A percentile compares a stretch with the other conserved stretches of the same genome.
Conservation (phyloP, 2,329 filamentous ascomycete genomes). For the Trichoderma endophyticum region DNA sequence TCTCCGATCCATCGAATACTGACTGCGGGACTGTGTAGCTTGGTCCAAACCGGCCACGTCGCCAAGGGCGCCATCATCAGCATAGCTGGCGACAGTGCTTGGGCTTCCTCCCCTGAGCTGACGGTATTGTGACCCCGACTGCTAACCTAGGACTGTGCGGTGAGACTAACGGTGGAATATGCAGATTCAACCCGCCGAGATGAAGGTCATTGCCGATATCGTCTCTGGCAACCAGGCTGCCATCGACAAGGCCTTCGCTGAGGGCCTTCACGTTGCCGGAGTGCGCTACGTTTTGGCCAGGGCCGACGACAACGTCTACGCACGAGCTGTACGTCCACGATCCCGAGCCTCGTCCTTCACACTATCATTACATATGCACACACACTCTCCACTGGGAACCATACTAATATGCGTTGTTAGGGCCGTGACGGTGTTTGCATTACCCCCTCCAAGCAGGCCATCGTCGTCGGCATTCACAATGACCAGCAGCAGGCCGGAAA, state of each 20-base stretch:
- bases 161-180: slow-evolving; percentile 13
- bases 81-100: slow-evolving; percentile 72
- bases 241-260: slow-evolving; percentile 63
- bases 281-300: slow-evolving; percentile 76
- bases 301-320: slow-evolving; percentile 78
- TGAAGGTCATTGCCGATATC: slow-evolving; percentile 55
- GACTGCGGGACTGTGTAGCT: slow-evolving; percentile 49
- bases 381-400: not conserved
- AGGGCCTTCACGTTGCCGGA: slow-evolving; percentile 72
- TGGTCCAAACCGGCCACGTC: slow-evolving; percentile 74
- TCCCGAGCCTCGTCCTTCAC: not conserved
- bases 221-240: slow-evolving; percentile 45
- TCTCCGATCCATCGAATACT: slow-evolving; percentile 20
- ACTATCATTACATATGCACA: not conserved
- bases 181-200: slow-evolving; percentile 49
- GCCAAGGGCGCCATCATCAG: slow-evolving; percentile 86
- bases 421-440: slow-evolving; percentile 78
- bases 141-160: too few relatives aligned
- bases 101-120: slow-evolving; percentile 71
- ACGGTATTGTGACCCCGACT: slow-evolving; percentile 51
- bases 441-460: slow-evolving; percentile 82
- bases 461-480: slow-evolving; percentile 84
- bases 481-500: slow-evolving; percentile 78
- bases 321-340: slow-evolving; percentile 66
- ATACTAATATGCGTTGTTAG: slow-evolving; percentile 31